Evolutionary conservation across 2,329 filamentous ascomycete genomes (phyloP).

Genomic region (Periconia sp.): DNA sequence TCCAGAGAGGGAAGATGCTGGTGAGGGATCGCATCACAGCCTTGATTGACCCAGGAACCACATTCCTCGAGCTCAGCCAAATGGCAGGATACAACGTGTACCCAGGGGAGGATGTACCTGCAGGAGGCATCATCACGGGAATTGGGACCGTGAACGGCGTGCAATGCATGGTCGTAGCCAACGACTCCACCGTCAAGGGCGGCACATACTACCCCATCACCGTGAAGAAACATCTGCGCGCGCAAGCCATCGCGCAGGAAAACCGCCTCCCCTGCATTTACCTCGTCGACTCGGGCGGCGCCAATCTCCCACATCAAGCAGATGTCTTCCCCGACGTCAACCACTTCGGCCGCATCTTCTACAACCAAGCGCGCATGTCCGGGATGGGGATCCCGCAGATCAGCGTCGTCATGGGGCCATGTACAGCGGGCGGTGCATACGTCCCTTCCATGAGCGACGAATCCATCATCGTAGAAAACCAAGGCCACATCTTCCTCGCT

Average conservation of each 20-base stretch:
- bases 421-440: conserved; percentile 93
- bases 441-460: conserved; percentile 98
- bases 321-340: conserved; percentile 95
- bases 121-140: conserved; percentile 89
- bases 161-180: conserved; percentile 88
- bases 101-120: conserved; percentile 81
- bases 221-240: conserved; percentile 93
- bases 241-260: conserved; percentile 86
- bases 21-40: conserved; percentile 85
- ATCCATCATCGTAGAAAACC: conserved; percentile 91
- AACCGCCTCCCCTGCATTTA: conserved; percentile 87
- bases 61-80: conserved; percentile 92
- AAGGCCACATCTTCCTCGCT: conserved; percentile 97
- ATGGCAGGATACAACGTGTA: conserved; percentile 87
- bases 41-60: conserved; percentile 83
- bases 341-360: conserved; percentile 97
- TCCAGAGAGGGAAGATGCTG: conserved; percentile 89
- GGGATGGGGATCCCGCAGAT: conserved; percentile 87
- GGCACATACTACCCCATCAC: conserved; percentile 97
- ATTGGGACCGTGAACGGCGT: conserved; percentile 89
- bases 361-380: conserved; percentile 95
- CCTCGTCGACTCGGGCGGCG: conserved; percentile 92
- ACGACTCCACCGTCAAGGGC: conserved; percentile 96
- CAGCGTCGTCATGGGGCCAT: conserved; percentile 94
- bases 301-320: conserved; percentile 91